Evolutionary conservation across 805 yeast genomes (phyloP).

Genomic region (Pichia gijzeniarum): DNA sequence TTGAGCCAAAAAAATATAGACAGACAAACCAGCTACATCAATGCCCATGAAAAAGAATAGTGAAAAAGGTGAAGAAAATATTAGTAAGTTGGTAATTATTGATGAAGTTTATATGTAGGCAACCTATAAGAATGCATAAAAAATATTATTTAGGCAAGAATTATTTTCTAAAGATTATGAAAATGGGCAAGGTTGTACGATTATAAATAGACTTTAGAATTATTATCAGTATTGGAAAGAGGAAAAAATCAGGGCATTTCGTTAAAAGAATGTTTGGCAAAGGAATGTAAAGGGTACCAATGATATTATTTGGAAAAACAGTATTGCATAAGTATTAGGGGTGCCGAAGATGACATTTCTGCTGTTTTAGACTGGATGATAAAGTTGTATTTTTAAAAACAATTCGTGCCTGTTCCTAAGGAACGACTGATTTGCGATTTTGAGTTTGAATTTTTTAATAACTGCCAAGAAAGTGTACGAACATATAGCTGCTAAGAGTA

Average conservation of each 20-base stretch:
- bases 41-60: constrained; percentile 24
- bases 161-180: constrained; percentile 36
- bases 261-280: constrained; percentile 14
- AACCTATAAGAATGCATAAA: constrained; percentile 39
- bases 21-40: constrained; percentile 40
- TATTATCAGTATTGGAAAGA: constrained; percentile 33
- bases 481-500: constrained; percentile 26
- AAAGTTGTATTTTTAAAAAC: constrained; percentile 29
- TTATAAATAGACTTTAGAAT: constrained; percentile 38
- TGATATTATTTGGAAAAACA: constrained; percentile 30
- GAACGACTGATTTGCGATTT: constrained; percentile 15
- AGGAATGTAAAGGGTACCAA: background rate
- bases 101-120: constrained; percentile 43
- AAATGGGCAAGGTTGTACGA: constrained; percentile 36
- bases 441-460: constrained; percentile 33
- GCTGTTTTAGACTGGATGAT: constrained; percentile 37
- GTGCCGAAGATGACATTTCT: constrained; percentile 22
- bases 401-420: constrained; percentile 30
- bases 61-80: constrained; percentile 11
- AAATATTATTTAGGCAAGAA: constrained; percentile 39
- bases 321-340: constrained; percentile 32
- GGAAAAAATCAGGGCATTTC: constrained; percentile 32
- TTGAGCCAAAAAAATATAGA: constrained; percentile 34
- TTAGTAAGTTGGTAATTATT: constrained; percentile 35
- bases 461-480: constrained; percentile 38